Evolutionary conservation across 106 monocot species (phyloP).

Genomic region (Xerophyta viscosa): DNA sequence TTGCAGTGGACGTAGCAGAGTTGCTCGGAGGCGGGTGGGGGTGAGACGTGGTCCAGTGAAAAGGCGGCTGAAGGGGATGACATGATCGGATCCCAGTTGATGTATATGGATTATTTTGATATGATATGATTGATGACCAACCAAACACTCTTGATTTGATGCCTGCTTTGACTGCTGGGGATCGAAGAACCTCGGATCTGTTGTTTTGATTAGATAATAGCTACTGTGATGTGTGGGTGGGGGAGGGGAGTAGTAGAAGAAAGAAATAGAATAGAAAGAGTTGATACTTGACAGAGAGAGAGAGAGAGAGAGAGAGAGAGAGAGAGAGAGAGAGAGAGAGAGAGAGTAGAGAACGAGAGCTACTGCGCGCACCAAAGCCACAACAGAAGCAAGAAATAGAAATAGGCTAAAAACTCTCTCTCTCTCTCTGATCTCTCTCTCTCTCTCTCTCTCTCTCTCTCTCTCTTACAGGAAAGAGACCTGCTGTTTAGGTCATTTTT

Average conservation of each 20-base stretch:
- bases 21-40: conserved; percentile 68
- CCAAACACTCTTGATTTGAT: conserved; percentile 26
- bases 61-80: conserved; percentile 59
- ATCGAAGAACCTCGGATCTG: conserved; percentile 75
- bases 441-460: no score
- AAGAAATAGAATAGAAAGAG: not conserved
- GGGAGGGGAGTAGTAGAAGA: conserved; percentile 10
- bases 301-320: conserved; percentile 4
- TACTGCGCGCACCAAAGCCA: not conserved
- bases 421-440: no score
- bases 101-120: no score
- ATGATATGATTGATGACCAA: conserved; percentile 38
- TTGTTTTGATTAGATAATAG: conserved; percentile 25
- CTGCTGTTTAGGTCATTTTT: conserved; percentile 1
- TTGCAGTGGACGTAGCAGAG: no score
- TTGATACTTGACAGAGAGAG: conserved; percentile 7
- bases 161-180: conserved; percentile 42
- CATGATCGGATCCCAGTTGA: conserved; percentile 33
- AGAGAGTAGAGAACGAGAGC: no score
- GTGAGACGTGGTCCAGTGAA: conserved; percentile 75
- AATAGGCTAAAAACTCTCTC: no score
- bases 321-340: no score
- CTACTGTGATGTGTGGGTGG: conserved; percentile 7
- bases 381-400: no score
- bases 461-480: not conserved